These are phyloP conservation scores for Lentinula novae-zelandiae DNA, from an alignment of 1,284 basidiomycete genomes.

Conservation along the genomic window DNA sequence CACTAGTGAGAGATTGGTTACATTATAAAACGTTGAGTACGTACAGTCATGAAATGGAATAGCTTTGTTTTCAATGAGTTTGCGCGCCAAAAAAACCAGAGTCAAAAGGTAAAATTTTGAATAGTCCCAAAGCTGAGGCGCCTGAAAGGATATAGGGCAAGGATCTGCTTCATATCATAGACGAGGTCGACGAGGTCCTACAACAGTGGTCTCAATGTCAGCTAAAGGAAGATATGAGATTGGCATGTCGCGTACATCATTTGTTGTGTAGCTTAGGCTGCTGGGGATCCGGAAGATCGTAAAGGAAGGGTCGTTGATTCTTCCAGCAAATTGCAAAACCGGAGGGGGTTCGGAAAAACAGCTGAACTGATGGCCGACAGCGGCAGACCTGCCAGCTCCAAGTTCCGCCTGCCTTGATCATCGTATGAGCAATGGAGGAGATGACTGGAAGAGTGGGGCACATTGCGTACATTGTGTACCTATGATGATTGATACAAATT, in stretches of 20 bases:
- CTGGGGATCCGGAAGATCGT: not conserved
- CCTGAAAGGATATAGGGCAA: not conserved
- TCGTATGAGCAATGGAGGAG: no score
- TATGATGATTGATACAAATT: no score
- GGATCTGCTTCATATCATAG: not conserved
- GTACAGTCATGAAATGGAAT: not conserved
- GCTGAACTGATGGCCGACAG: no score
- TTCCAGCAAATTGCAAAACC: no score
- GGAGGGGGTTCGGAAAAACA: no score
- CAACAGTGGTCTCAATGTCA: no score
- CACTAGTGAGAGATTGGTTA: not conserved
- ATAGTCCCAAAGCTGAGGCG: not conserved
- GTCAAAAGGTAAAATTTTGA: not conserved
- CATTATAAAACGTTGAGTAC: not conserved
- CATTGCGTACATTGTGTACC: no score
- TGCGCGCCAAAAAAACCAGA: not conserved
- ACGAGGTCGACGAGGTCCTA: not conserved
- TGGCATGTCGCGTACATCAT: not conserved
- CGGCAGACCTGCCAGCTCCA: no score
- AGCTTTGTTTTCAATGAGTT: not conserved
- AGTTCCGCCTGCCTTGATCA: no score
- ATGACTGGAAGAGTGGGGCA: no score
- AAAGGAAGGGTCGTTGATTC: not conserved
- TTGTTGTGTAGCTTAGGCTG: not conserved
- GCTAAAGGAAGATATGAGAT: not conserved